Evolutionary conservation across 1,284 basidiomycete species (phyloP).

Genomic region (Pseudozyma hubeiensis): DNA sequence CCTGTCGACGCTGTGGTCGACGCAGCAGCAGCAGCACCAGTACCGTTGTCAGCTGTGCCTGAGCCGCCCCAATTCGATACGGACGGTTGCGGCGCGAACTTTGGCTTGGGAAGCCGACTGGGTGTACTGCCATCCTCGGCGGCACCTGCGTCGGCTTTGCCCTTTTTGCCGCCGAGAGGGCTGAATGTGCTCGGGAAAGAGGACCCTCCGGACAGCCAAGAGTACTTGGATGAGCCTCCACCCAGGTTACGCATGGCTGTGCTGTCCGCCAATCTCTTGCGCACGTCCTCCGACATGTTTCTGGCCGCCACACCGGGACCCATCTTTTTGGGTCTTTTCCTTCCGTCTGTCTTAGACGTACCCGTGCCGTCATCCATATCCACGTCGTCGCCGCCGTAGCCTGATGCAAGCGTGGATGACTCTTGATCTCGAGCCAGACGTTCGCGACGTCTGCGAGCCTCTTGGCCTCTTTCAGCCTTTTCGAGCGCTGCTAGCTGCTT

Average conservation of each 20-base stretch:
- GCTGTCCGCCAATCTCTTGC: slow-evolving; percentile 64
- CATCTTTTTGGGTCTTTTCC: slow-evolving; percentile 57
- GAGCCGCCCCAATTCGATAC: slow-evolving; percentile 30
- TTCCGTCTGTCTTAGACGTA: slow-evolving; percentile 30
- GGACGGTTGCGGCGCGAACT: slow-evolving; percentile 59
- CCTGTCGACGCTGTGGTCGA: slow-evolving; percentile 27
- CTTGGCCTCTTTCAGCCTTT: slow-evolving; percentile 62
- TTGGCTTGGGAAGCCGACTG: slow-evolving; percentile 57
- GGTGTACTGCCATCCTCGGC: slow-evolving; percentile 26
- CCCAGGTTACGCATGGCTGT: slow-evolving; percentile 66
- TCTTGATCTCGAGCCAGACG: slow-evolving; percentile 61
- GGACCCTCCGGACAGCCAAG: slow-evolving; percentile 50
- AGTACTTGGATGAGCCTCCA: slow-evolving; percentile 54
- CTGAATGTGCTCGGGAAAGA: slow-evolving; percentile 31
- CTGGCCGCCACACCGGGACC: slow-evolving; percentile 53
- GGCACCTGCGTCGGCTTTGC: slow-evolving; percentile 23
- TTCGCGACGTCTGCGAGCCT: slow-evolving; percentile 54
- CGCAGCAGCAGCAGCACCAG: neutral
- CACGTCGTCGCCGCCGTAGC: slow-evolving; percentile 31
- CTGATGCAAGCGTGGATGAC: slow-evolving; percentile 42
- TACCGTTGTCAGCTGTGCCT: slow-evolving; percentile 7
- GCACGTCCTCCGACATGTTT: slow-evolving; percentile 66
- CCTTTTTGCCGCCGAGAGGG: slow-evolving; percentile 36
- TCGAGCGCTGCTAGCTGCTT: slow-evolving; percentile 66
- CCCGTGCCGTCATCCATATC: slow-evolving; percentile 42